A percentile compares a stretch with the other conserved stretches of the same genome.
phyloP scores from a whole-genome alignment of 768 basidiomycete species.

The Brasilioporus rufonigricans region DNA sequence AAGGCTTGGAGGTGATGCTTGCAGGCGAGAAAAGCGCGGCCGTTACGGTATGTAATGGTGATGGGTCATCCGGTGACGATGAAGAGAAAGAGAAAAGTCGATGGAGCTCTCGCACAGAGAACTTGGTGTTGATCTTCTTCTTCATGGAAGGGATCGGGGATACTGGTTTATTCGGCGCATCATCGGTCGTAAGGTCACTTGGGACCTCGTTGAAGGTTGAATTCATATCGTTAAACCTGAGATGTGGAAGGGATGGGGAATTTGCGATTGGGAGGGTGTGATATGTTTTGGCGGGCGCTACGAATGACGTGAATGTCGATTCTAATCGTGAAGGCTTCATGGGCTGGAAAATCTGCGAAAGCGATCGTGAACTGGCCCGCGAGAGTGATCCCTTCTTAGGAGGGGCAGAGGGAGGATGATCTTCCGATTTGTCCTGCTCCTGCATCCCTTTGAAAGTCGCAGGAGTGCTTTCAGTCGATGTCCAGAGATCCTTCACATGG shows the following conservation, averaged over 20 bases:
- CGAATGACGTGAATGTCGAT: conserved; percentile 22
- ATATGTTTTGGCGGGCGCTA: conserved; percentile 17
- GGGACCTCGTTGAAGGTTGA: conserved; percentile 17
- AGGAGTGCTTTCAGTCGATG: conserved; percentile 27
- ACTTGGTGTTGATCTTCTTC: conserved; percentile 24
- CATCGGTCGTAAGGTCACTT: conserved; percentile 10
- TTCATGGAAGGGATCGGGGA: conserved; percentile 37
- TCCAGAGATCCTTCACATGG: conserved; percentile 40
- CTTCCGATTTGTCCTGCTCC: conserved; percentile 20
- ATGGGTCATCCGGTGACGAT: conserved; percentile 14
- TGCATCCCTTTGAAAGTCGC: conserved; percentile 27
- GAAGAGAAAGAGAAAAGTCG: conserved; percentile 32
- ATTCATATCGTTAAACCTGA: conserved; percentile 26
- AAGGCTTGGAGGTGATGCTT: not conserved
- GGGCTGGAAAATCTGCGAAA: conserved; percentile 29
- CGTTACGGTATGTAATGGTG: conserved; percentile 1
- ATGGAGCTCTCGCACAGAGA: conserved; percentile 38
- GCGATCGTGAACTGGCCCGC: conserved; percentile 28
- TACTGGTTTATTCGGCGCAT: conserved; percentile 21
- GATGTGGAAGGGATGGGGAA: conserved; percentile 8
- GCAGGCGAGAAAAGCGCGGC: not conserved
- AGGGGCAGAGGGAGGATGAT: conserved; percentile 13
- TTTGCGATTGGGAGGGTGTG: conserved; percentile 1
- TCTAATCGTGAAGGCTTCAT: conserved; percentile 29
- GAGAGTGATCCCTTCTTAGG: conserved; percentile 29